Evolutionary conservation across 768 basidiomycete genomes (phyloP).

Genomic region (Rhodosporidiobolus sp.): DNA sequence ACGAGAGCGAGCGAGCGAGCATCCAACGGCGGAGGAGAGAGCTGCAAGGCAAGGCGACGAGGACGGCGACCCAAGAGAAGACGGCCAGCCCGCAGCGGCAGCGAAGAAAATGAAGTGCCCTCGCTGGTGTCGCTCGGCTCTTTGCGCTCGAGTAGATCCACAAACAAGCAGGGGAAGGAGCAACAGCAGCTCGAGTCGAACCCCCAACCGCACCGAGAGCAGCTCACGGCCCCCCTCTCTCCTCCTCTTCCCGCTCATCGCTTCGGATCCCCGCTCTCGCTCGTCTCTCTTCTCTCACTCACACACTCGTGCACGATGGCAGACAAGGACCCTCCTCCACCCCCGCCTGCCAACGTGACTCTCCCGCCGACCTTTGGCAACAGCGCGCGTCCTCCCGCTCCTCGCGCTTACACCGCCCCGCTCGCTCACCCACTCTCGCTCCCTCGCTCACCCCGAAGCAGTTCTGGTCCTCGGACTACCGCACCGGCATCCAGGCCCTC

Average conservation of each 20-base stretch:
- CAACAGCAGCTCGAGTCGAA: too few relatives aligned
- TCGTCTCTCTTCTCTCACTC: not conserved
- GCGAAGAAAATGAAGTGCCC: too few relatives aligned
- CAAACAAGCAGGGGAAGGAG: too few relatives aligned
- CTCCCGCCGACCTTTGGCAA: conserved; percentile 32
- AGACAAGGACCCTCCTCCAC: too few relatives aligned
- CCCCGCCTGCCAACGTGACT: not conserved
- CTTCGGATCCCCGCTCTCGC: not conserved
- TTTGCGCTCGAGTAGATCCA: too few relatives aligned
- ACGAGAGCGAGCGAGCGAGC: not conserved
- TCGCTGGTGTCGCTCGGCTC: too few relatives aligned
- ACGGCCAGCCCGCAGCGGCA: too few relatives aligned
- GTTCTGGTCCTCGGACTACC: conserved; percentile 40
- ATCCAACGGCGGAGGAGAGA: not conserved
- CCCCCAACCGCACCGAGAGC: not conserved
- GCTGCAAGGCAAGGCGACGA: not conserved
- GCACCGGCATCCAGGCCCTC: conserved; percentile 12
- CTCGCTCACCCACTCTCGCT: not conserved
- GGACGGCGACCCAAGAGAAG: not conserved
- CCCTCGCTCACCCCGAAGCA: not conserved
- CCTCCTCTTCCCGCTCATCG: not conserved
- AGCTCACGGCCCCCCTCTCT: not conserved
- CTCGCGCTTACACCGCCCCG: not conserved
- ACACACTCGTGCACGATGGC: too few relatives aligned
- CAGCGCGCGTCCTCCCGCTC: not conserved